These are phyloP conservation scores for Penicillium capsulatum DNA, from an alignment of 2,329 filamentous ascomycete species.

Conservation along the genomic window DNA sequence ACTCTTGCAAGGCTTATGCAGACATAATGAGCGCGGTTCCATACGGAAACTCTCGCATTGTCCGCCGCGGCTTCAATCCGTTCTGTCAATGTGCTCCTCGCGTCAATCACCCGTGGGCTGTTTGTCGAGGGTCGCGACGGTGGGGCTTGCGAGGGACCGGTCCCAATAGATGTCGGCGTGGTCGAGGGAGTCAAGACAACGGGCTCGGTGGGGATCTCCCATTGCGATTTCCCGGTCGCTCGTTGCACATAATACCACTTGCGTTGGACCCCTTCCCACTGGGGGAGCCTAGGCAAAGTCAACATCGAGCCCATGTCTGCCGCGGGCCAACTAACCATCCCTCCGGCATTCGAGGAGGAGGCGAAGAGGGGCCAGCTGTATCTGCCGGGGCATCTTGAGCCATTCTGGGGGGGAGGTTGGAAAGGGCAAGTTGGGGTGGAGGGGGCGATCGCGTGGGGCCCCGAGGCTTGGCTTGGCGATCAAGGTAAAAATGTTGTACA, in stretches of 20 bases:
- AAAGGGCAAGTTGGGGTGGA: not conserved
- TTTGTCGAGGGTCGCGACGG: slow-evolving; percentile 23
- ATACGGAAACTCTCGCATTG: slow-evolving; percentile 26
- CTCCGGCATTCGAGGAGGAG: slow-evolving; percentile 36
- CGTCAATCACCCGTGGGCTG: slow-evolving; percentile 13
- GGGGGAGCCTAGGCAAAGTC: slow-evolving; percentile 32
- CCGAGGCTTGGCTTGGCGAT: slow-evolving; percentile 17
- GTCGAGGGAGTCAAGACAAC: slow-evolving; percentile 36
- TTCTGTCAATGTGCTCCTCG: slow-evolving; percentile 11
- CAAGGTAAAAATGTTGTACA: slow-evolving; percentile 6
- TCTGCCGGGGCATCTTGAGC: slow-evolving; percentile 32
- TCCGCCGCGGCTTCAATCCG: slow-evolving; percentile 15
- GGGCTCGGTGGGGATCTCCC: slow-evolving; percentile 41
- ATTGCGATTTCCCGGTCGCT: slow-evolving; percentile 38
- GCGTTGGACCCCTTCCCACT: slow-evolving; percentile 38
- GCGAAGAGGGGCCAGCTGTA: slow-evolving; percentile 37
- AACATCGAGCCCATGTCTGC: slow-evolving; percentile 5
- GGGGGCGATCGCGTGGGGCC: slow-evolving; percentile 22
- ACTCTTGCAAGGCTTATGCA: slow-evolving; percentile 16
- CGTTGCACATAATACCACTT: slow-evolving; percentile 41
- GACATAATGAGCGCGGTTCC: slow-evolving; percentile 22
- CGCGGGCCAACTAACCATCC: slow-evolving; percentile 33
- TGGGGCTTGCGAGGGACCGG: slow-evolving; percentile 26
- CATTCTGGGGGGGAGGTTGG: slow-evolving; percentile 17
- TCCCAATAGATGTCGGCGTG: slow-evolving; percentile 27